A percentile compares a stretch with the other conserved stretches of the same genome.
Conservation (phyloP, 2,329 filamentous ascomycete species). For the Alternaria atra region DNA sequence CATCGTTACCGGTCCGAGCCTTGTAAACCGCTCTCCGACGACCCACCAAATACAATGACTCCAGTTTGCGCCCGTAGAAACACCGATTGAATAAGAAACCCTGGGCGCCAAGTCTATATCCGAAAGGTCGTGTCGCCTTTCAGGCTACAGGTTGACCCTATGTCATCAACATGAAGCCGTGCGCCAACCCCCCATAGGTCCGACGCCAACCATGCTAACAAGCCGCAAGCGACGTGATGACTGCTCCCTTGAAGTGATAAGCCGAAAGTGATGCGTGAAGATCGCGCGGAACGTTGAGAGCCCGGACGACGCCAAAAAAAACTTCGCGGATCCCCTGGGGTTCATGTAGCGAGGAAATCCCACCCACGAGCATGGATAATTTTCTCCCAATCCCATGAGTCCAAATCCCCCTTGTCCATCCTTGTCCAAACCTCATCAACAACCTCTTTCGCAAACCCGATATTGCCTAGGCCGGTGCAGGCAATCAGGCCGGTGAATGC, state of each 20-base stretch:
- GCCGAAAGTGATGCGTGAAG: background rate
- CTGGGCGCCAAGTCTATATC: conserved; percentile 1
- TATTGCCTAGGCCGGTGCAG: conserved; percentile 67
- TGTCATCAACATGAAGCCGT: conserved; percentile 11
- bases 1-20: conserved; percentile 19
- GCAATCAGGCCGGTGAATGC: conserved; percentile 65
- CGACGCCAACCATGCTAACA: background rate
- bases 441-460: conserved; percentile 63
- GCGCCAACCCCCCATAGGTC: background rate
- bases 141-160: conserved; percentile 2
- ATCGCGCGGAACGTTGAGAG: background rate
- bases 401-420: background rate
- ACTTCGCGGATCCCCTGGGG: background rate
- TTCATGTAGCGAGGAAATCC: conserved; percentile 68
- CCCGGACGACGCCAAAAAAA: background rate
- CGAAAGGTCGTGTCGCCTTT: conserved; percentile 12
- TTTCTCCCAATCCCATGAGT: conserved; percentile 68
- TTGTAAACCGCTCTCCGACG: conserved; percentile 10
- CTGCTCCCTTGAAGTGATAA: background rate
- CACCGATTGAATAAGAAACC: conserved; percentile 11
- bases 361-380: conserved; percentile 67
- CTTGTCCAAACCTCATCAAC: conserved; percentile 64
- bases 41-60: conserved; percentile 15
- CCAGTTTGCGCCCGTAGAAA: conserved; percentile 22
- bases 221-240: background rate